Base-by-base conservation (phyloP, 352 stramenopile species). In the Elongisporangium senticosum region DNA sequence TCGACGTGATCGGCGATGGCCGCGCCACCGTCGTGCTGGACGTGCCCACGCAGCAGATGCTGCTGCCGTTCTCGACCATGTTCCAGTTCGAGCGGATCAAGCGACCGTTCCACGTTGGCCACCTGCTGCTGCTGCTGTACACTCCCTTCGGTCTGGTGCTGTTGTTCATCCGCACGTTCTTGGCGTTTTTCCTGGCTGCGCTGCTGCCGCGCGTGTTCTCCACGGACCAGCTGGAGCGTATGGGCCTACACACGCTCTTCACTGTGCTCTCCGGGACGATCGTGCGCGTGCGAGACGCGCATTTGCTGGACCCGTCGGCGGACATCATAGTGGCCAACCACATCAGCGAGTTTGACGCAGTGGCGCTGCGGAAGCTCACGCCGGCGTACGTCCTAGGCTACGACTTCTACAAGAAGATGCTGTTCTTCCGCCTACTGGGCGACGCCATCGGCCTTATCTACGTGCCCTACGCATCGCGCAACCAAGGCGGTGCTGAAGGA, bases 391-490 rank as follows among this genome's bases (percentile, higher is more conserved):
- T 88, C 20, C 68, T 90, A 49, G 80, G 80, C 49, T 90, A 90
- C 71, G 80, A 88, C n/a, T 88, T 90, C n/a, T 90, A 89, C 75
- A 84, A 90, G 64, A 81, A 81, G 33, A 84, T 87, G 76, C 61
- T 90, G 17, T 82, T 89, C 39, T 88, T 87, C 65, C 69, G 71
- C 33, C 60, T 89, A 39, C 59, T 89, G 13, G 70, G 76, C 8
- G 77, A 87, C 57, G 85, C 80, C 37, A 74, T 75, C 51, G 80
- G 80, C 13, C 59, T 88, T 22, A 69, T 90, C 10, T 90, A 86
- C 52, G 80, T 88, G 24, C 80, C 80, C 7, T 86, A 88, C 65
- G 68, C 59, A n/a, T 90, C 80, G 7, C 71, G 80, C 17, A 74
- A 75, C 26, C 74, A 89, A 48, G 80, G 80, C 51, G 70, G 72